Percentiles rank a stretch among this genome's conserved stretches.
Conservation (phyloP, 2,329 filamentous ascomycete genomes). For the Epichloe hybrida region DNA sequence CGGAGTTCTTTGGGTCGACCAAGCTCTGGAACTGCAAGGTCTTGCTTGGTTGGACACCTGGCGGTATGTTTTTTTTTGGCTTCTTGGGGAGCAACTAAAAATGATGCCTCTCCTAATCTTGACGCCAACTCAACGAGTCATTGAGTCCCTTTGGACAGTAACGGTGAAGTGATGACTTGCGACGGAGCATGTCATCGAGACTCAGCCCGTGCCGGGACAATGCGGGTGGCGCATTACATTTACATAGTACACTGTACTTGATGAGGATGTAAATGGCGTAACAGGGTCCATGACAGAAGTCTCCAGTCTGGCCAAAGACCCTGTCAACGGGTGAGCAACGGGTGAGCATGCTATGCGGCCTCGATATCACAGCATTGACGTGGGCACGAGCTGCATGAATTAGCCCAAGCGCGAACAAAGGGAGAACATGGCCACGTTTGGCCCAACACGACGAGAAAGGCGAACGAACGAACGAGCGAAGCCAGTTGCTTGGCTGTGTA, state of each 20-base stretch:
- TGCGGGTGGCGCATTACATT: background rate
- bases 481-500: constrained; percentile 3
- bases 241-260: background rate
- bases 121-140: constrained; percentile 2
- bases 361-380: background rate
- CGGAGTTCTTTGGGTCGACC: background rate
- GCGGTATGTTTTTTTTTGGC: background rate
- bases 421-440: background rate
- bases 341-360: background rate
- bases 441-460: background rate
- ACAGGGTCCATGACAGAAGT: background rate
- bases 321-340: background rate
- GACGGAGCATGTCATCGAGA: background rate
- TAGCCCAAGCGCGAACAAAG: background rate
- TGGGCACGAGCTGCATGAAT: background rate
- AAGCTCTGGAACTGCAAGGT: background rate
- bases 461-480: background rate
- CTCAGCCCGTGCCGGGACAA: background rate
- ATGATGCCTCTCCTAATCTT: background rate
- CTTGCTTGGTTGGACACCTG: background rate
- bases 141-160: background rate
- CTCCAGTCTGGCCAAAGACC: background rate
- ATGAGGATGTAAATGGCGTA: background rate
- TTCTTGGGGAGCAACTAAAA: background rate
- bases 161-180: background rate